These are phyloP conservation scores for Ophiognomonia clavigignenti-juglandacearum DNA, from an alignment of 2,329 filamentous ascomycete species.

Conservation along the genomic window DNA sequence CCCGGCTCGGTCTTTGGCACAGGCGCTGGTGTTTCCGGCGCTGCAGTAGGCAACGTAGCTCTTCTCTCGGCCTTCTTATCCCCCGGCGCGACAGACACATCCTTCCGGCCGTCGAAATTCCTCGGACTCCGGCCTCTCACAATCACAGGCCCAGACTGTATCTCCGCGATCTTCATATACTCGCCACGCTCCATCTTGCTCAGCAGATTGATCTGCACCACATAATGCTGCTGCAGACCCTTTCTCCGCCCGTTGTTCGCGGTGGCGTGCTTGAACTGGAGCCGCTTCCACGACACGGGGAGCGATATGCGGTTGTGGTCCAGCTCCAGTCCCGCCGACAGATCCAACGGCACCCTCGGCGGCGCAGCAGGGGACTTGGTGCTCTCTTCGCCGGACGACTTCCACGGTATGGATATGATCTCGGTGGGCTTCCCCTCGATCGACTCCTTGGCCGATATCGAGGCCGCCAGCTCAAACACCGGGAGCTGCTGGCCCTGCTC, in stretches of 20 bases:
- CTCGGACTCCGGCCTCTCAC: constrained; percentile 87
- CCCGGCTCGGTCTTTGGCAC: constrained; percentile 16
- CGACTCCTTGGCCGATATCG: constrained; percentile 82
- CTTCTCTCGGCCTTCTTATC: constrained; percentile 44
- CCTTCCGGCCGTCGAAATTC: constrained; percentile 89
- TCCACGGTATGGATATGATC: constrained; percentile 96
- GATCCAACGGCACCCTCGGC: constrained; percentile 49
- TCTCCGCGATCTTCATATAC: constrained; percentile 71
- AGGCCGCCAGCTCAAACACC: constrained; percentile 72
- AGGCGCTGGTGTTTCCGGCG: constrained; percentile 8
- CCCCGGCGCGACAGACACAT: constrained; percentile 67
- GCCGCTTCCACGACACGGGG: constrained; percentile 84
- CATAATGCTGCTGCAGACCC: constrained; percentile 91
- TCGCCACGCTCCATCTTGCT: constrained; percentile 68
- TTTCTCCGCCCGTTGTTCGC: constrained; percentile 94
- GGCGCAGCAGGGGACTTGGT: constrained; percentile 46
- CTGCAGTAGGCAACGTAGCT: constrained; percentile 32
- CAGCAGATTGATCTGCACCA: constrained; percentile 78
- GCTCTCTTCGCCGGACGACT: constrained; percentile 54
- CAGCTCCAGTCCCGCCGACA: constrained; percentile 59
- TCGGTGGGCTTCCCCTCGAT: constrained; percentile 90
- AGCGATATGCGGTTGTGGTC: constrained; percentile 76
- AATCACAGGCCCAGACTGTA: constrained; percentile 89
- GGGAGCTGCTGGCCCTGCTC: constrained; percentile 77
- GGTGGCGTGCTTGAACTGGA: constrained; percentile 94